Percentiles rank a stretch among this genome's conserved stretches.
These are phyloP conservation scores for Crithidia acanthocephali DNA, from an alignment of 208 protist species.

Conservation along the genomic window DNA sequence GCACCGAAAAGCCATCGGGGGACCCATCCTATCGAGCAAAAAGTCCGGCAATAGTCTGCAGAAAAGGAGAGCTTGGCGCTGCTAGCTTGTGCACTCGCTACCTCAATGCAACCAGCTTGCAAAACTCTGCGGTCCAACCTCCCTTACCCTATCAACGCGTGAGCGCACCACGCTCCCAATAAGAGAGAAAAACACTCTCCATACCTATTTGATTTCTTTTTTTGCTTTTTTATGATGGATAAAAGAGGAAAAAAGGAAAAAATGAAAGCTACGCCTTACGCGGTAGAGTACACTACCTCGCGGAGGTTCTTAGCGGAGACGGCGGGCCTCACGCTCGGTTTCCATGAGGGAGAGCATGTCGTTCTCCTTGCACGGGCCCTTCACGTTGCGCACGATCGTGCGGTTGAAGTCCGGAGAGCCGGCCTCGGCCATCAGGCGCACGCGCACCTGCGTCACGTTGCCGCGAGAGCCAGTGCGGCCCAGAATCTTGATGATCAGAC, in stretches of 20 bases:
- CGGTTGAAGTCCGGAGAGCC: constrained; percentile 92
- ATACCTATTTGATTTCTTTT: not conserved
- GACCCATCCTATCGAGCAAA: no score
- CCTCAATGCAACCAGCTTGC: no score
- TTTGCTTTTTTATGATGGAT: constrained; percentile 26
- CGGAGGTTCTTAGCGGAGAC: constrained; percentile 95
- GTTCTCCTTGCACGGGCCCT: constrained; percentile 98
- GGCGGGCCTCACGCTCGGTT: constrained; percentile 99
- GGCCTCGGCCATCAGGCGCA: constrained; percentile 94
- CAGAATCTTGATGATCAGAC: constrained; percentile 98
- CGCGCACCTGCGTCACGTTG: constrained; percentile 99
- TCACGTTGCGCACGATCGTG: constrained; percentile 99
- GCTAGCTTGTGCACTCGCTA: no score
- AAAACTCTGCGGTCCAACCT: no score
- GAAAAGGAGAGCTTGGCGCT: no score
- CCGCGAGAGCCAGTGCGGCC: constrained; percentile 99
- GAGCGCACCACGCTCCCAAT: no score
- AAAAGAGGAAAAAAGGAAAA: constrained; percentile 31
- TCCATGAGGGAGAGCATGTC: constrained; percentile 99
- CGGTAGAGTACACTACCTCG: constrained; percentile 9
- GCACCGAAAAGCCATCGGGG: no score
- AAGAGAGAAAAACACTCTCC: no score
- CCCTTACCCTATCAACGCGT: no score
- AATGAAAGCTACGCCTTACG: constrained; percentile 26
- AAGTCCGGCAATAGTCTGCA: no score